Conservation (phyloP, 805 yeast species). For the Starmerella powellii region DNA sequence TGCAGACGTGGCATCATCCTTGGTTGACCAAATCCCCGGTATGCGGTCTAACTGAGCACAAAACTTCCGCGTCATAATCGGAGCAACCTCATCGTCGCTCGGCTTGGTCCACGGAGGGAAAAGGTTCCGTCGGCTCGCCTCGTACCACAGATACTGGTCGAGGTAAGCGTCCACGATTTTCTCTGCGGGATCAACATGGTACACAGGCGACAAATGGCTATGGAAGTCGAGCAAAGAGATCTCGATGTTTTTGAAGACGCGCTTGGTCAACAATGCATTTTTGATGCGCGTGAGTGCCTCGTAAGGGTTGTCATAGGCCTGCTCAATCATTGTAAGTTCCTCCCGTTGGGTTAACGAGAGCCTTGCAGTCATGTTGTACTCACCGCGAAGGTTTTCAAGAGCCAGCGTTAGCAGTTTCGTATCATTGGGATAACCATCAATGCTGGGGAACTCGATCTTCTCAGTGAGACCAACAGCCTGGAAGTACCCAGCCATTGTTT, state of each 20-base stretch:
- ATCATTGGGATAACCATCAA: constrained; percentile 76
- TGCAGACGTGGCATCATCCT: constrained; percentile 66
- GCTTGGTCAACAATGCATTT: constrained; percentile 67
- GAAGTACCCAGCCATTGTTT: constrained; percentile 83
- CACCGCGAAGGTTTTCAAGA: constrained; percentile 71
- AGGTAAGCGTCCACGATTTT: constrained; percentile 92
- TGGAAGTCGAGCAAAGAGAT: constrained; percentile 87
- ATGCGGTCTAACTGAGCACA: constrained; percentile 79
- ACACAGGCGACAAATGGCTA: constrained; percentile 72
- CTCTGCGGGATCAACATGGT: constrained; percentile 80
- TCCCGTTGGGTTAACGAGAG: constrained; percentile 80
- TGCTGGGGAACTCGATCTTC: constrained; percentile 89
- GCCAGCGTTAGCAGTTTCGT: constrained; percentile 83
- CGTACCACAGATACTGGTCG: constrained; percentile 94
- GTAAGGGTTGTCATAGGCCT: constrained; percentile 94
- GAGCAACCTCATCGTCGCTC: constrained; percentile 86
- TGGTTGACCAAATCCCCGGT: constrained; percentile 63
- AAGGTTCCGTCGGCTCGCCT: constrained; percentile 70
- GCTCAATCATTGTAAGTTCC: constrained; percentile 84
- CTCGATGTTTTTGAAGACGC: constrained; percentile 82
- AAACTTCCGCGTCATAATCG: constrained; percentile 84
- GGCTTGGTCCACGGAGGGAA: constrained; percentile 98
- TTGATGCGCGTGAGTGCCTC: constrained; percentile 80
- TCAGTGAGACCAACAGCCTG: constrained; percentile 61
- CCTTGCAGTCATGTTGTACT: constrained; percentile 58